Conservation (phyloP, 768 basidiomycete genomes). For the Naematelia aurantialba region DNA sequence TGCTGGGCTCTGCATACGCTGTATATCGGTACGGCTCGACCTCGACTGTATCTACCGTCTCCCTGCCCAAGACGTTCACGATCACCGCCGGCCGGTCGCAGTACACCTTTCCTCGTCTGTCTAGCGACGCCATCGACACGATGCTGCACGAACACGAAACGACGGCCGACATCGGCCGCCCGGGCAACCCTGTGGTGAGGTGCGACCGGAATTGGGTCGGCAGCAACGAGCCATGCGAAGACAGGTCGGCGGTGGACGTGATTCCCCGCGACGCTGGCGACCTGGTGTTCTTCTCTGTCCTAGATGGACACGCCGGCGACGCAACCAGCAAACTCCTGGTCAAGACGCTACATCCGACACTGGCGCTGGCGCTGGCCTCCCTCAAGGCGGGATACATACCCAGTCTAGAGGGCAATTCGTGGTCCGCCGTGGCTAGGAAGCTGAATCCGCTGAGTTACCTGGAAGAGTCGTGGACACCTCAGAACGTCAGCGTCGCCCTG, state of each 20-base stretch:
- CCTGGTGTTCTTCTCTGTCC: slow-evolving; percentile 77
- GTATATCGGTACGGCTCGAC: slow-evolving; percentile 26
- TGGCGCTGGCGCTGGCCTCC: slow-evolving; percentile 65
- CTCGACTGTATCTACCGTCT: background rate
- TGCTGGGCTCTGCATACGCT: slow-evolving; percentile 20
- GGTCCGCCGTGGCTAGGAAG: background rate
- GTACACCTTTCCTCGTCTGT: slow-evolving; percentile 24
- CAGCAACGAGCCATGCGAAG: slow-evolving; percentile 89
- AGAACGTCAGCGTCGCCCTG: slow-evolving; percentile 23
- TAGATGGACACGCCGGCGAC: slow-evolving; percentile 68
- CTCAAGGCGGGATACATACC: slow-evolving; percentile 36
- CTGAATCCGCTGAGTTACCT: slow-evolving; percentile 19
- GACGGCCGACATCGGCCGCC: slow-evolving; percentile 8
- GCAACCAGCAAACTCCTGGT: slow-evolving; percentile 81
- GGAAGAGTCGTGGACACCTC: slow-evolving; percentile 19
- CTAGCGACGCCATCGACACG: slow-evolving; percentile 22
- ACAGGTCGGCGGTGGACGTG: slow-evolving; percentile 70
- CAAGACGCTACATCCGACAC: slow-evolving; percentile 75
- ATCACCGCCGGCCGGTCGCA: slow-evolving; percentile 11
- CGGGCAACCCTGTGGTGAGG: slow-evolving; percentile 37
- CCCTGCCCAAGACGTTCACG: slow-evolving; percentile 11
- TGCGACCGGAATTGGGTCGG: slow-evolving; percentile 74
- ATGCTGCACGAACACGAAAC: slow-evolving; percentile 30
- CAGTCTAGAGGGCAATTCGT: background rate
- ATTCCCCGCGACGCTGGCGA: slow-evolving; percentile 56